Evolutionary conservation across 2,329 filamentous ascomycete species (phyloP), one percentile per base, ranked within the genome.

Genomic region (Fusarium nematophilum): DNA sequence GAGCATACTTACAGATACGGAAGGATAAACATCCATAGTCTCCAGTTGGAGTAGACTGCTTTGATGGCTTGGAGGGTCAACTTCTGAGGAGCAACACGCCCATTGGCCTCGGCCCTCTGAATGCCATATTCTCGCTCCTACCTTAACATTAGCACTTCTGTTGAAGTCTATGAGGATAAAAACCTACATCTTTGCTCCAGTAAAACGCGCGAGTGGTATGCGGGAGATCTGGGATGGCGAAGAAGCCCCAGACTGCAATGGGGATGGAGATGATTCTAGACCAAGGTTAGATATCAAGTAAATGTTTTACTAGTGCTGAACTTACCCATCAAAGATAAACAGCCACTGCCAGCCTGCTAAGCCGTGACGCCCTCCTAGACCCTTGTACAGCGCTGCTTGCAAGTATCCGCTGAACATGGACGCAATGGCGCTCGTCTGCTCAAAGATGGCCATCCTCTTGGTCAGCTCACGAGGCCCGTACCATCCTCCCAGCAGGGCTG

Each of bases 281-380:
- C n/a, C n/a, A n/a, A n/a, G n/a, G n/a, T n/a, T n/a, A n/a, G n/a
- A n/a, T n/a, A n/a, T n/a, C n/a, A n/a, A n/a, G n/a, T n/a, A n/a
- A n/a, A n/a, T n/a, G n/a, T n/a, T n/a, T n/a, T n/a, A n/a, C n/a
- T n/a, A n/a, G n/a, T n/a, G n/a, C n/a, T n/a, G n/a, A n/a, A n/a
- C n/a, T n/a, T n/a, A n/a, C n/a, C 49, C 49, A 23, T 76, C 75
- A 61, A 77, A 73, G 15, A 78, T 67, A 49, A 78, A 78, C 5
- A 78, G 64, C 75, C 74, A 79, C 14, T 72, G 69, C 76, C 75
- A 79, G 0, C 74, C 76, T 0, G 72, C 65, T 11, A 72, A 62
- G 0, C 74, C 75, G 6, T 69, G 51, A 2, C 57, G 59, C 4
- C 73, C 74, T 10, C 73, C 64, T 10, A 78, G 53, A n/a, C 69